Evolutionary conservation across 2,329 filamentous ascomycete genomes (phyloP).

Genomic region (Myotisia sp.): DNA sequence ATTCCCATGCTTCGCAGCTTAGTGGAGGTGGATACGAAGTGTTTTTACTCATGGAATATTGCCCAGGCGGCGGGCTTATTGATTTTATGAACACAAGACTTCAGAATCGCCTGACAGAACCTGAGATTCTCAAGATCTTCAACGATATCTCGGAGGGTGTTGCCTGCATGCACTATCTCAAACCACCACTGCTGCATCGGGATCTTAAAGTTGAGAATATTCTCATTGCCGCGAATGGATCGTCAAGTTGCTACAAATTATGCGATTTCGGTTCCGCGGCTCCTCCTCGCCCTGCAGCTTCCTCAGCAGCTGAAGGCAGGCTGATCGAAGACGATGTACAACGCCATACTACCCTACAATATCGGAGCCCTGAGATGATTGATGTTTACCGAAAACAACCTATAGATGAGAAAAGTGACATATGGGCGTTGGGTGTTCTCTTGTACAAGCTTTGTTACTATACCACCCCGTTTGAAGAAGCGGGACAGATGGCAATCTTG

Average conservation of each 20-base stretch:
- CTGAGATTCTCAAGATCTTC: conserved; percentile 95
- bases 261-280: conserved; percentile 96
- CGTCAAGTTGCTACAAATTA: conserved; percentile 72
- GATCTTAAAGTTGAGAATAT: conserved; percentile 98
- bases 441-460: conserved; percentile 99
- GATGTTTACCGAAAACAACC: conserved; percentile 93
- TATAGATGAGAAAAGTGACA: conserved; percentile 97
- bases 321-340: conserved; percentile 94
- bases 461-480: conserved; percentile 95
- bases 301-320: conserved; percentile 73
- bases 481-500: conserved; percentile 90
- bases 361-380: conserved; percentile 95
- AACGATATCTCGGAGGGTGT: conserved; percentile 90
- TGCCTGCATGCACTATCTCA: conserved; percentile 97
- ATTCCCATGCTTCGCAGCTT: conserved; percentile 91
- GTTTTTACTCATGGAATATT: conserved; percentile 96
- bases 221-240: conserved; percentile 58
- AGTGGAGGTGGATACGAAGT: conserved; percentile 92
- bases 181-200: conserved; percentile 78
- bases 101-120: conserved; percentile 91
- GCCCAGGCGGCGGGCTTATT: conserved; percentile 84
- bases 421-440: conserved; percentile 90
- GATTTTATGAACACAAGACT: conserved; percentile 99
- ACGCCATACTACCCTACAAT: conserved; percentile 92
- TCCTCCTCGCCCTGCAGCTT: conserved; percentile 67